These are phyloP conservation scores for Teunomyces barrocoloradensis DNA, from an alignment of 805 yeast species.

Conservation along the genomic window DNA sequence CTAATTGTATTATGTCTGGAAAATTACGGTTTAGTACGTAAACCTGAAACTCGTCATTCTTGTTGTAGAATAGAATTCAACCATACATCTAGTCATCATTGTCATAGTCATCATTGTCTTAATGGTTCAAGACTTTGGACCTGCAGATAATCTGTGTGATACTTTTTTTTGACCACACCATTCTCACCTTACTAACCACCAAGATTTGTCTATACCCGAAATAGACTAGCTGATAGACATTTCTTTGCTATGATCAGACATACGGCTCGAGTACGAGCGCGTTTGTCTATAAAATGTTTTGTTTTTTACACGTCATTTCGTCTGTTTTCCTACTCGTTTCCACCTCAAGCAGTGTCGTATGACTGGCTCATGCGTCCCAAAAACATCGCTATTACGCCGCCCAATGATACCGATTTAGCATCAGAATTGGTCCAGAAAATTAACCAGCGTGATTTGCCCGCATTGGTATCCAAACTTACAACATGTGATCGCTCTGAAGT, in stretches of 20 bases:
- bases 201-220: background rate
- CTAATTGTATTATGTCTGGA: no score
- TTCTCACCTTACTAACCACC: background rate
- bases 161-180: background rate
- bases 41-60: no score
- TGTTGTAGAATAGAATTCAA: no score
- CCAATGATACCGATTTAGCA: background rate
- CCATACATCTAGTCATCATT: no score
- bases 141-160: background rate
- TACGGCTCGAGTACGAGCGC: background rate
- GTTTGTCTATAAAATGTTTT: background rate
- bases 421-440: background rate
- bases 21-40: no score
- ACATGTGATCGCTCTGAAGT: background rate
- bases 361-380: constrained; percentile 3
- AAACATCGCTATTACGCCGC: background rate
- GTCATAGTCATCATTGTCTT: no score
- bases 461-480: background rate
- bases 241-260: background rate
- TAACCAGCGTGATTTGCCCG: background rate
- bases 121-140: background rate
- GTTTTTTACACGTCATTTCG: background rate
- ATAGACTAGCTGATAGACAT: background rate
- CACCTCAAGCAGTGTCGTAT: background rate
- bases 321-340: background rate